Conservation (phyloP, 345 rosid genomes). For the Eucalyptus paniculata region DNA sequence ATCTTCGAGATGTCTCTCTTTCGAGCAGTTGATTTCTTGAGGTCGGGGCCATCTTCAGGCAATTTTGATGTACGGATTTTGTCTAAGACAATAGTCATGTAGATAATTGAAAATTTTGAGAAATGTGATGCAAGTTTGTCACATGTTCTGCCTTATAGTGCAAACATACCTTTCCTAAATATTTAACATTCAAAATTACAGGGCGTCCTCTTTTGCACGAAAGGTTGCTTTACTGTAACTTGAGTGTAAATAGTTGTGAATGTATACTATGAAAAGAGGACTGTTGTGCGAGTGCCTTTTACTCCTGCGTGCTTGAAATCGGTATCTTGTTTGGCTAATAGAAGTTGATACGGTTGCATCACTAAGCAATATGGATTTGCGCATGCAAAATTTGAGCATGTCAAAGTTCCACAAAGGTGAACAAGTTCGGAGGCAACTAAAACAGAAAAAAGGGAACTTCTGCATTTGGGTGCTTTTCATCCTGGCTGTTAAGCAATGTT, state of each 20-base stretch:
- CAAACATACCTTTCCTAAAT: neutral
- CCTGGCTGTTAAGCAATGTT: neutral
- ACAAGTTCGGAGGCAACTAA: neutral
- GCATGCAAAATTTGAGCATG: neutral
- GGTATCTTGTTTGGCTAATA: neutral
- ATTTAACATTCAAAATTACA: neutral
- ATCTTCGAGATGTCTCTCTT: neutral
- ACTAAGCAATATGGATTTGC: neutral
- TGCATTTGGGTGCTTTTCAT: neutral
- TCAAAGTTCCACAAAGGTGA: neutral
- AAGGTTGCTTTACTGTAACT: neutral
- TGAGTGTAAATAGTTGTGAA: neutral
- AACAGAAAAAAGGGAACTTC: neutral
- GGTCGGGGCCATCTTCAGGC: neutral
- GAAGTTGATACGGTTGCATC: neutral
- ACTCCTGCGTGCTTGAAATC: neutral
- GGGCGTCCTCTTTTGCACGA: neutral
- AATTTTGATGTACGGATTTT: neutral
- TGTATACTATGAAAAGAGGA: neutral
- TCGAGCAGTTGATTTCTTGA: neutral
- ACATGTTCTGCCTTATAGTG: neutral
- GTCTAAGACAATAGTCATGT: neutral
- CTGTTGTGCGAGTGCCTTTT: neutral
- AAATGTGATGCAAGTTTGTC: neutral
- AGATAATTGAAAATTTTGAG: neutral